phyloP scores from a whole-genome alignment of 306 rosid species.

The Acacia melanoxylon region DNA sequence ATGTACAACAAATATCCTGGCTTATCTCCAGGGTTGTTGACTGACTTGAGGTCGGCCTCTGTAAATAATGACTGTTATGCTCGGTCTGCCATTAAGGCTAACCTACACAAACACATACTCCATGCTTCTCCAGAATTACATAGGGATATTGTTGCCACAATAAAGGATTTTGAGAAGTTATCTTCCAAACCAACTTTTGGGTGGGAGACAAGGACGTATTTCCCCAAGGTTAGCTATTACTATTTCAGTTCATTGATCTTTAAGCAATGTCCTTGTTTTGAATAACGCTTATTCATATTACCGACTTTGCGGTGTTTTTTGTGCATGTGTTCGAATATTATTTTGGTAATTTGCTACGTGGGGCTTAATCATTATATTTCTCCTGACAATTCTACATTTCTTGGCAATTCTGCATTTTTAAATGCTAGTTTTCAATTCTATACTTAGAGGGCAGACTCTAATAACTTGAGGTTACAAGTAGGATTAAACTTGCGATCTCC shows the following conservation, averaged over 20 bases:
- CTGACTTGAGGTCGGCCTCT: constrained; percentile 70
- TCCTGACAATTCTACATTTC: background rate
- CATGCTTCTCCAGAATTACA: constrained; percentile 35
- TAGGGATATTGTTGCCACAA: constrained; percentile 37
- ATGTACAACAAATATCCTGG: constrained; percentile 51
- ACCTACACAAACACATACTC: constrained; percentile 59
- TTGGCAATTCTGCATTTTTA: background rate
- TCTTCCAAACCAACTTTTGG: constrained; percentile 52
- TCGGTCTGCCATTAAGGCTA: constrained; percentile 48
- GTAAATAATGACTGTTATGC: constrained; percentile 72
- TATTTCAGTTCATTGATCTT: background rate
- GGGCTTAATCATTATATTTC: background rate
- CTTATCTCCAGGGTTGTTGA: constrained; percentile 46
- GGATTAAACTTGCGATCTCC: too few species aligned
- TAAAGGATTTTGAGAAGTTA: constrained; percentile 32
- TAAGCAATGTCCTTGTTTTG: background rate
- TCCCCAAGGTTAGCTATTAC: constrained; percentile 47
- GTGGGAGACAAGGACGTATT: constrained; percentile 57
- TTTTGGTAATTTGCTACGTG: background rate
- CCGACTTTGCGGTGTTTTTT: background rate
- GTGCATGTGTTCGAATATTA: background rate
- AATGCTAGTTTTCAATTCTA: background rate
- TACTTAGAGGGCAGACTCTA: background rate
- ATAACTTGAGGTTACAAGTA: background rate
- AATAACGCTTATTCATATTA: background rate